phyloP scores from a whole-genome alignment of 306 rosid genomes.

The Carpinus fangiana region DNA sequence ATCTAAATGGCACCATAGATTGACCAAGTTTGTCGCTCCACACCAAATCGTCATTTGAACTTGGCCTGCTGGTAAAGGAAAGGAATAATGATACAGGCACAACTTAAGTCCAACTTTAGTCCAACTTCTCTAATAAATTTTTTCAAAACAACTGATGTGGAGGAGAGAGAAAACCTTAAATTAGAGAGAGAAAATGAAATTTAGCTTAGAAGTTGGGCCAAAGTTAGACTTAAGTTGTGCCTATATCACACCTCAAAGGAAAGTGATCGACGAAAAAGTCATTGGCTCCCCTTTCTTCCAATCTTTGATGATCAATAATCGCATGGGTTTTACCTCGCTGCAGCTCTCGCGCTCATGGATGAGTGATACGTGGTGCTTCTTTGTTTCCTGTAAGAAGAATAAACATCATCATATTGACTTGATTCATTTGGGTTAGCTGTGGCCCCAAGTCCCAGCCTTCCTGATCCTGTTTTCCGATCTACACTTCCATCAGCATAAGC shows the following conservation, averaged over 20 bases:
- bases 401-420: slow-evolving; percentile 94
- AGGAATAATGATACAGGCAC: too few relatives aligned
- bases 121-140: too few relatives aligned
- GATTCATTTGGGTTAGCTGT: slow-evolving; percentile 80
- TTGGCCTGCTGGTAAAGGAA: not conserved
- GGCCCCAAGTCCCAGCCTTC: slow-evolving; percentile 92
- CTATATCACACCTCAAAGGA: too few relatives aligned
- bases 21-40: not conserved
- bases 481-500: slow-evolving; percentile 84
- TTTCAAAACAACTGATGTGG: too few relatives aligned
- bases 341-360: slow-evolving; percentile 84
- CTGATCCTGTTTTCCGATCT: slow-evolving; percentile 70
- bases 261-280: not conserved
- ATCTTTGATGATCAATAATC: not conserved
- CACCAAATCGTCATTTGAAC: not conserved
- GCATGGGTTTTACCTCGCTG: slow-evolving; percentile 49
- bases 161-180: too few relatives aligned
- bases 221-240: too few relatives aligned
- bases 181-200: too few relatives aligned
- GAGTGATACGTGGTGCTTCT: slow-evolving; percentile 93
- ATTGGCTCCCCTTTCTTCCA: not conserved
- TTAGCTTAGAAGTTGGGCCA: too few relatives aligned
- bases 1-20: not conserved
- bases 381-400: slow-evolving; percentile 94
- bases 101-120: too few relatives aligned